A percentile compares a stretch with the other conserved stretches of the same genome.
phyloP scores from a whole-genome alignment of 805 yeast species.

The Starmera pachycereana region DNA sequence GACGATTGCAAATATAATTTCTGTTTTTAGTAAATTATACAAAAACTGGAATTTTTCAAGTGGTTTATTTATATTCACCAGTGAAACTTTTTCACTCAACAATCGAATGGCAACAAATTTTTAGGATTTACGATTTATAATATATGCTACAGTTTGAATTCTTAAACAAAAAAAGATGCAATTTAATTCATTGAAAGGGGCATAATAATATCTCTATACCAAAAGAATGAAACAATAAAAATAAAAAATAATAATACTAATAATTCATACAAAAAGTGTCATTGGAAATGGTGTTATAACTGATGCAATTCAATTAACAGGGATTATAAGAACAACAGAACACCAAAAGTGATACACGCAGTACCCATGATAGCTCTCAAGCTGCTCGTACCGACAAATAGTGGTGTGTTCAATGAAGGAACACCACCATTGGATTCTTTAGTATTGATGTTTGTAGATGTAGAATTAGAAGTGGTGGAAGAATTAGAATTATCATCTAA shows the following conservation, averaged over 20 bases:
- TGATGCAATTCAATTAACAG: too few relatives aligned
- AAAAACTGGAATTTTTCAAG: too few relatives aligned
- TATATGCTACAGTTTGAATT: too few relatives aligned
- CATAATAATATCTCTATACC: neutral
- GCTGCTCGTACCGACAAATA: conserved; percentile 3
- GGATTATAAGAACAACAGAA: conserved; percentile 2
- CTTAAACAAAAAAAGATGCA: too few relatives aligned
- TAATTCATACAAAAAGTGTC: neutral
- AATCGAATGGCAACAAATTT: too few relatives aligned
- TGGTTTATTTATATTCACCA: too few relatives aligned
- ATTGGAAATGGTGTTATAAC: neutral
- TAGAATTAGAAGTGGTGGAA: conserved; percentile 8
- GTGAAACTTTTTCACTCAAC: too few relatives aligned
- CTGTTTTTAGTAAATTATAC: too few relatives aligned
- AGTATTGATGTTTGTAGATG: conserved; percentile 10
- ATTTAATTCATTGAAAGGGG: too few relatives aligned
- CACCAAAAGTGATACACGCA: conserved; percentile 2
- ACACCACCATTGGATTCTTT: conserved; percentile 4
- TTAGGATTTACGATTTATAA: too few relatives aligned
- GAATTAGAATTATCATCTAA: conserved; percentile 6
- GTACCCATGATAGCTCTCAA: conserved; percentile 1
- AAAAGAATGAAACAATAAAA: neutral
- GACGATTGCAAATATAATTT: too few relatives aligned
- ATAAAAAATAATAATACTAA: neutral
- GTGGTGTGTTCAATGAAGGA: neutral